Conservation (phyloP, 2,329 filamentous ascomycete genomes). For the Penicillium sp. region DNA sequence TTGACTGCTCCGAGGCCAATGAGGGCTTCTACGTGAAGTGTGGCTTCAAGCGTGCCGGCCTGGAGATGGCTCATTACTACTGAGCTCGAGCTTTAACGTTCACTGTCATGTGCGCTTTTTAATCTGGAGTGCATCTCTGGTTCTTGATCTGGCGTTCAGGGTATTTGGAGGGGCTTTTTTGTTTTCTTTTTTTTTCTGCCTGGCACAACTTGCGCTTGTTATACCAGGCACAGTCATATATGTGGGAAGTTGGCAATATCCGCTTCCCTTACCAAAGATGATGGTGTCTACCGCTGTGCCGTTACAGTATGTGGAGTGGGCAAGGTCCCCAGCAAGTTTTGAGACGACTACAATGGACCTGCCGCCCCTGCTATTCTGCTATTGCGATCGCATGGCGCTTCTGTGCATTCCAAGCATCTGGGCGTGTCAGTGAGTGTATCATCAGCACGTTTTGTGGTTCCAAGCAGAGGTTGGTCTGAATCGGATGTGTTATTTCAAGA, state of each 20-base stretch:
- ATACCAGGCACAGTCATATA: slow-evolving; percentile 7
- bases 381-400: too few relatives aligned
- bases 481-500: neutral
- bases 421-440: neutral
- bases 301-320: too few relatives aligned
- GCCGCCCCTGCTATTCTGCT: too few relatives aligned
- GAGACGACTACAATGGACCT: too few relatives aligned
- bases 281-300: neutral
- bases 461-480: neutral
- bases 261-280: neutral
- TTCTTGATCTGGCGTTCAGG: slow-evolving; percentile 15
- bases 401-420: too few relatives aligned
- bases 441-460: neutral
- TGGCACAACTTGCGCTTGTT: slow-evolving; percentile 6
- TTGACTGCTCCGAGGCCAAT: slow-evolving; percentile 94
- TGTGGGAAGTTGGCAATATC: slow-evolving; percentile 1
- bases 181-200: too few relatives aligned
- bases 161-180: slow-evolving; percentile 13
- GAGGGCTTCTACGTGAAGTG: slow-evolving; percentile 99
- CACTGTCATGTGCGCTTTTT: too few relatives aligned
- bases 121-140: neutral
- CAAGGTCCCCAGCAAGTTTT: too few relatives aligned
- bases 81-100: slow-evolving; percentile 25
- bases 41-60: slow-evolving; percentile 83
- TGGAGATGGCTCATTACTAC: slow-evolving; percentile 98